Percentiles rank a stretch among this genome's conserved stretches.
These are phyloP conservation scores for Tylopilus felleus DNA, from an alignment of 768 basidiomycete genomes.

Conservation along the genomic window DNA sequence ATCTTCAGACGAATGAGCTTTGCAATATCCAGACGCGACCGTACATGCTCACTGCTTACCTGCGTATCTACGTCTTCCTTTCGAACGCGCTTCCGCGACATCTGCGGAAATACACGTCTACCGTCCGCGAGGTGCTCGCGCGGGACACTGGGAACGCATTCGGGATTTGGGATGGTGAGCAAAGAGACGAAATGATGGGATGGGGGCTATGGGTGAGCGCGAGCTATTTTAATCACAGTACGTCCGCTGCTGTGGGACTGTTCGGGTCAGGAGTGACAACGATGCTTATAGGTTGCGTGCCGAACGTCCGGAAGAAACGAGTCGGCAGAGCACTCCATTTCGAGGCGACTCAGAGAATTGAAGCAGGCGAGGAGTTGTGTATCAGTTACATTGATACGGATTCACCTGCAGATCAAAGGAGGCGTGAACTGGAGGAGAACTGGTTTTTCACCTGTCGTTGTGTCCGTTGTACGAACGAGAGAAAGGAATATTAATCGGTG, in stretches of 20 bases:
- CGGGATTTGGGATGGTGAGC: constrained; percentile 59
- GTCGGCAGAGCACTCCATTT: constrained; percentile 46
- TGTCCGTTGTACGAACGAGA: constrained; percentile 38
- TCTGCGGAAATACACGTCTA: constrained; percentile 37
- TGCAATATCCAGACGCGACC: constrained; percentile 44
- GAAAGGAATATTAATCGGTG: neutral
- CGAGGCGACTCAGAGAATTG: constrained; percentile 41
- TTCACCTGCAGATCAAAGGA: constrained; percentile 34
- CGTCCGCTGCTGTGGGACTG: constrained; percentile 4
- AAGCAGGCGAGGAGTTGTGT: constrained; percentile 52
- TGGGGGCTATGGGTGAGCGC: constrained; percentile 60
- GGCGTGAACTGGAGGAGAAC: constrained; percentile 39
- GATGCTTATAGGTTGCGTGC: constrained; percentile 43
- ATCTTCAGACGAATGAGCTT: constrained; percentile 59
- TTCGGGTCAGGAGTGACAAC: neutral
- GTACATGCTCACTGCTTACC: constrained; percentile 47
- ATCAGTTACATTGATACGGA: constrained; percentile 51
- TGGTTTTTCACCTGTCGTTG: constrained; percentile 61
- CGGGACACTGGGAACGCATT: constrained; percentile 67
- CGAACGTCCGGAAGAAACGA: constrained; percentile 48
- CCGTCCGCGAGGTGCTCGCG: constrained; percentile 51
- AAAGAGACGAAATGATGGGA: constrained; percentile 56
- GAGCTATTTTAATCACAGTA: constrained; percentile 70
- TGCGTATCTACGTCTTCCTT: constrained; percentile 55
- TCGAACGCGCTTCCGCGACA: constrained; percentile 32